Evolutionary conservation across 345 rosid species (phyloP).

Genomic region (Streptanthus diversifolius): DNA sequence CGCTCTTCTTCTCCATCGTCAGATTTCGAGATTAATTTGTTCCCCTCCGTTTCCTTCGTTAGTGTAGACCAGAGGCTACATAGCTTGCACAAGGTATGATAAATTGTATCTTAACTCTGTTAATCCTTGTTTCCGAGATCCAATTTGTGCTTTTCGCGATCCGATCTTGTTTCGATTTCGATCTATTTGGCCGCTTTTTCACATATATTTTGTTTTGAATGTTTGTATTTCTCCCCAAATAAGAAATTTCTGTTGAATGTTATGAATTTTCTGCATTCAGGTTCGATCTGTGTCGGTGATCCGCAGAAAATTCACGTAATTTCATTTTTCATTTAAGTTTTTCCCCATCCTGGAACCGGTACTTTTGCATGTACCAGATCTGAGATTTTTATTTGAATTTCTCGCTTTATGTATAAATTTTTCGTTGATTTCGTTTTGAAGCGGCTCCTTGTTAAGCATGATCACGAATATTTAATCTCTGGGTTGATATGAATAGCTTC

Average conservation of each 20-base stretch:
- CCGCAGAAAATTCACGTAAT: constrained; percentile 21
- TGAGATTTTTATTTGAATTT: constrained; percentile 20
- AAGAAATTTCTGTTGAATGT: not conserved
- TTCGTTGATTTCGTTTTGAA: not conserved
- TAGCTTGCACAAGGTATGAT: constrained; percentile 22
- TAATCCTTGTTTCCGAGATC: not conserved
- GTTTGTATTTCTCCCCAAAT: not conserved
- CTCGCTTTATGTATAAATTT: not conserved
- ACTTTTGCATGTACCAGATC: constrained; percentile 33
- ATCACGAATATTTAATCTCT: not conserved
- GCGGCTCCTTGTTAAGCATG: constrained; percentile 6
- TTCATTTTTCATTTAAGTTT: constrained; percentile 5
- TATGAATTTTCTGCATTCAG: not conserved
- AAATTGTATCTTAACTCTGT: not conserved
- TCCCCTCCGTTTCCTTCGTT: constrained; percentile 6
- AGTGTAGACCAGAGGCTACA: constrained; percentile 15
- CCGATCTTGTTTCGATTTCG: constrained; percentile 33
- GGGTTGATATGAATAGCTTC: constrained; percentile 8
- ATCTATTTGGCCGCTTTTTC: not conserved
- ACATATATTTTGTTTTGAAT: constrained; percentile 16
- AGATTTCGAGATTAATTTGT: constrained; percentile 18
- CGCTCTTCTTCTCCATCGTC: constrained; percentile 32
- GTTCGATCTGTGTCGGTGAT: constrained; percentile 38
- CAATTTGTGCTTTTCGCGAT: constrained; percentile 19
- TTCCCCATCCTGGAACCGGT: not conserved